Percentiles rank a stretch among this genome's conserved stretches.
Conservation (phyloP, 495 filamentous ascomycete species). For the Pseudevernia furfuracea region DNA sequence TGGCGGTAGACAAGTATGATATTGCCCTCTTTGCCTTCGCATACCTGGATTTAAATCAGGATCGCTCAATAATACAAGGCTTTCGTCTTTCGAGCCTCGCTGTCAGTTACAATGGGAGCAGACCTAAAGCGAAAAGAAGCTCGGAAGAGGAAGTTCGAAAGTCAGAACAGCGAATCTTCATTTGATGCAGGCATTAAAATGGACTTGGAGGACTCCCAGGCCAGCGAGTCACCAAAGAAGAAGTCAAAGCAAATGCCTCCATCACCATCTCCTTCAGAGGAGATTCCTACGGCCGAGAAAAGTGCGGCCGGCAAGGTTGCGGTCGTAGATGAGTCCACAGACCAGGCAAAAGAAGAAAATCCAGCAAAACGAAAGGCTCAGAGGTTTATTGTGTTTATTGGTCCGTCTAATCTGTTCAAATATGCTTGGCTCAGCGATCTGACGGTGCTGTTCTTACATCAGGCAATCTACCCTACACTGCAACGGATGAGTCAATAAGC, state of each 20-base stretch:
- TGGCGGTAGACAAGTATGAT: too few species aligned
- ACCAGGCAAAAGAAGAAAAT: background rate
- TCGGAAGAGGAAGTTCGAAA: slow-evolving; percentile 22
- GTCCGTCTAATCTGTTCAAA: slow-evolving; percentile 32
- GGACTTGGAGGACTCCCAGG: slow-evolving; percentile 17
- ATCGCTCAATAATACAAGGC: too few species aligned
- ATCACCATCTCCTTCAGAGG: background rate
- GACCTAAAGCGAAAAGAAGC: slow-evolving; percentile 22
- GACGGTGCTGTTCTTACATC: slow-evolving; percentile 15
- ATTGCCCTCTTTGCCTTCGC: too few species aligned
- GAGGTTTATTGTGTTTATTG: slow-evolving; percentile 82
- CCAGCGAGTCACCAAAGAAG: background rate
- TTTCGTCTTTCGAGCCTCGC: background rate
- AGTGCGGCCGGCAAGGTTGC: background rate
- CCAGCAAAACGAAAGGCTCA: slow-evolving; percentile 35
- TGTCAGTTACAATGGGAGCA: slow-evolving; percentile 14
- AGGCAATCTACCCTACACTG: slow-evolving; percentile 85
- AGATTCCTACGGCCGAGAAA: background rate
- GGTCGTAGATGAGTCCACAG: background rate
- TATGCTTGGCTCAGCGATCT: slow-evolving; percentile 1
- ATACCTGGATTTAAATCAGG: too few species aligned
- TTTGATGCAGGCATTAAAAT: slow-evolving; percentile 19
- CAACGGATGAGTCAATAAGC: slow-evolving; percentile 56
- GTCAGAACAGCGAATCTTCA: background rate
- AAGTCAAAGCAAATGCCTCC: background rate